Base-by-base conservation (phyloP, 768 basidiomycete genomes). In the Hericium erinaceus region DNA sequence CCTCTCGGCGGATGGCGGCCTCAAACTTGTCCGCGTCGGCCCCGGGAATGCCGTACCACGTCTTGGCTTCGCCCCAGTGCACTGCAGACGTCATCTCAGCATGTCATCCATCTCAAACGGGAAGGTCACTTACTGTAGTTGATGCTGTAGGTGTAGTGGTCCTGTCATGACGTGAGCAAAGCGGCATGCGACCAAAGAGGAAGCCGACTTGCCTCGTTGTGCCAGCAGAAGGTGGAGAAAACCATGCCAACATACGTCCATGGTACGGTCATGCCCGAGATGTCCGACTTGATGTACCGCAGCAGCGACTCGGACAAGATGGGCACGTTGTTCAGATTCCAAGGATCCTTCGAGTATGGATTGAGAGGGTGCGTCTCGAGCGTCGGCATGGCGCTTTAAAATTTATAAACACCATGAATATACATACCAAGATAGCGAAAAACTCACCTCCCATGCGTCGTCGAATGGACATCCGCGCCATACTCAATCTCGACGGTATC, bases 211-310 rank as follows among this genome's bases (percentile, higher is more conserved):
- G 89, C 90, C 82, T 93, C 95, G 67, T 99, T 99, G 73, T 99
- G 97, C 97, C 97, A 99, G 69, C 95, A 98, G 72, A 99, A 99
- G 2, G 97, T 95, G 13, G 95, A 95, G 70, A 99, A 99, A 16
- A 93, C 79, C 95, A 98, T 98, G 50, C 97, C 97, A 60, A 98
- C 92, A 70, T 99, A 99, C 39, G 92, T 97, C 95, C 94, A 98
- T 11, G 95, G 95, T 10, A 98, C 92, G 2, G 95, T 98, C 95
- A 99, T 99, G 13, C 97, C 97, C 55, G 95, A 98, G 56, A 99
- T 97, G 70, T 98, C 95, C 4, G 93, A 95, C 73, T 98, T 97
- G 75, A 99, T 97, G 71, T 87, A 99, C 12, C 97, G 89, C 38
- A 99, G 80, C 11, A 99, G 81, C 28, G 95, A 98, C 58, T 95